A percentile compares a stretch with the other conserved stretches of the same genome.
Conservation (phyloP, 306 rosid species). For the Lablab purpureus region DNA sequence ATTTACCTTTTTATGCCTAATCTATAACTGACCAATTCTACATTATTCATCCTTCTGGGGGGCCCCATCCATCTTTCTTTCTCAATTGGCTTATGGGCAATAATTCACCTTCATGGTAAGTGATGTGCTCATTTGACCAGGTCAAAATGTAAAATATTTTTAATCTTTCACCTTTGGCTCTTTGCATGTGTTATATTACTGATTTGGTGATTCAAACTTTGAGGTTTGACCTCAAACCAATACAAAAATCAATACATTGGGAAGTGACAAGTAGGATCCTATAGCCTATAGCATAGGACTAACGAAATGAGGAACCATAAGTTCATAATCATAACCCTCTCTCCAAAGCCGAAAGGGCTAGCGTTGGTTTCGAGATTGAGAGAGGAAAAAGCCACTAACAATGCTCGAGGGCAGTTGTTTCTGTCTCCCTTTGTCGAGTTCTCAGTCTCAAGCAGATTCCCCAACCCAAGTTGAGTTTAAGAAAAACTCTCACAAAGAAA, state of each 20-base stretch:
- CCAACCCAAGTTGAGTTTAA: slow-evolving; percentile 33
- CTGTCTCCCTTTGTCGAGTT: slow-evolving; percentile 27
- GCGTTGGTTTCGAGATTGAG: slow-evolving; percentile 42
- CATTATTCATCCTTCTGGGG: slow-evolving; percentile 35
- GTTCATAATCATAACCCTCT: background rate
- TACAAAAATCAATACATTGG: slow-evolving; percentile 39
- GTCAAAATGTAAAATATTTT: slow-evolving; percentile 55
- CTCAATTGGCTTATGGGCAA: slow-evolving; percentile 38
- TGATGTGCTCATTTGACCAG: slow-evolving; percentile 60
- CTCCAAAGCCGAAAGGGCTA: slow-evolving; percentile 31
- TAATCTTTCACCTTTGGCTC: slow-evolving; percentile 40
- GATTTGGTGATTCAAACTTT: slow-evolving; percentile 41
- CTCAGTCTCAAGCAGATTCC: slow-evolving; percentile 40
- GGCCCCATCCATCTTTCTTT: slow-evolving; percentile 41
- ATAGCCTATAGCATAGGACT: slow-evolving; percentile 26
- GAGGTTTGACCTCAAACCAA: slow-evolving; percentile 43
- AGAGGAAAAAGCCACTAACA: slow-evolving; percentile 20
- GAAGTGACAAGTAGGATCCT: slow-evolving; percentile 42
- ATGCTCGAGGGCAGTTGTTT: slow-evolving; percentile 42
- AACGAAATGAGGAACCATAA: slow-evolving; percentile 17
- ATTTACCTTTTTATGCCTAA: slow-evolving; percentile 30
- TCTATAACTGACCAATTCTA: slow-evolving; percentile 38
- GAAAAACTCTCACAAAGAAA: slow-evolving; percentile 28
- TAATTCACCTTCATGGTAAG: slow-evolving; percentile 41
- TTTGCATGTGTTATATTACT: slow-evolving; percentile 25